Percentiles rank a stretch among this genome's conserved stretches.
These are phyloP conservation scores for Zizania palustris DNA, from an alignment of 202 grass and related monocot genomes.

Conservation along the genomic window DNA sequence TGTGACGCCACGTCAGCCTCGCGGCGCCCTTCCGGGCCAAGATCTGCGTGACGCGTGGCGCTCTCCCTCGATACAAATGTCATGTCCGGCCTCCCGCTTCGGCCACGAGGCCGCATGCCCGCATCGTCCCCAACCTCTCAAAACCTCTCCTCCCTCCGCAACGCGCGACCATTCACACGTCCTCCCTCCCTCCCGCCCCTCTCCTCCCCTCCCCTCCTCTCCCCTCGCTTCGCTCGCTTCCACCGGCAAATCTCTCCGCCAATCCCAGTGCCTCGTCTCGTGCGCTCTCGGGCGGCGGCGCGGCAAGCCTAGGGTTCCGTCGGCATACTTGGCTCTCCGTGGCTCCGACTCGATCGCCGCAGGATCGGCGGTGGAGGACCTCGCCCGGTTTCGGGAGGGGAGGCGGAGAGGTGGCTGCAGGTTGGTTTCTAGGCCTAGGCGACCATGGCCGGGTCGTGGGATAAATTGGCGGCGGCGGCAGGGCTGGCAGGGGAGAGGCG, in stretches of 20 bases:
- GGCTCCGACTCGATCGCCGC: background rate
- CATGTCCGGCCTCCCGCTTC: conserved; percentile 34
- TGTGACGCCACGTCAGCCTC: background rate
- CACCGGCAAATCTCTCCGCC: background rate
- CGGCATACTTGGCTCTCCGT: background rate
- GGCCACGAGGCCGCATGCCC: background rate
- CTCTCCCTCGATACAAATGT: conserved; percentile 34
- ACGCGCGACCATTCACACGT: conserved; percentile 42
- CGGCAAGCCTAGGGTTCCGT: background rate
- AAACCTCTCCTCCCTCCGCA: conserved; percentile 34
- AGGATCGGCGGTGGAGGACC: background rate
- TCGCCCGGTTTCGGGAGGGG: background rate
- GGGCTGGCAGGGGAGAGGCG: conserved; percentile 49
- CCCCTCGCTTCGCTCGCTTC: background rate
- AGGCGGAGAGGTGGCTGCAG: background rate
- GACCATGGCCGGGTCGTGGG: conserved; percentile 42
- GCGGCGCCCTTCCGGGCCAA: background rate
- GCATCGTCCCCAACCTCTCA: background rate
- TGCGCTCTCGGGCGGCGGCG: background rate
- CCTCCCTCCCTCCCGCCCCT: conserved; percentile 7
- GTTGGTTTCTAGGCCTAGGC: background rate
- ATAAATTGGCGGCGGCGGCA: conserved; percentile 32
- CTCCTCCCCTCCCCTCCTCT: background rate
- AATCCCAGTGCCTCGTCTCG: background rate
- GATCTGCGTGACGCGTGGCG: conserved; percentile 50